Evolutionary conservation across 192 early-diverging fungal genomes (phyloP), one percentile per base, ranked within the genome.

Genomic region (Podila minutissima): DNA sequence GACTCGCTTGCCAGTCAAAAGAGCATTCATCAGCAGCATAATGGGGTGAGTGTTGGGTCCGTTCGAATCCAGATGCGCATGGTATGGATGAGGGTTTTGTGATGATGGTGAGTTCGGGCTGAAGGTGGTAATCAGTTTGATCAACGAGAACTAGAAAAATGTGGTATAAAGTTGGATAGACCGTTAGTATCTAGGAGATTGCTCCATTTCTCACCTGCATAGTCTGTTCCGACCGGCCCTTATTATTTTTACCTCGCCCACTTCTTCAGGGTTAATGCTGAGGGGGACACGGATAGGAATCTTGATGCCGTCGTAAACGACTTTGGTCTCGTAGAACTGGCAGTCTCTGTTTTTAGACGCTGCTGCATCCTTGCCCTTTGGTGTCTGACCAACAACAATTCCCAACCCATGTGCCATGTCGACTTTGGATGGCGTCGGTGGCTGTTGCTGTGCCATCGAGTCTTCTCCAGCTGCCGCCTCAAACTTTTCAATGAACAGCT

Each of bases 1-100:
- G 15, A 98, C 86, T 33, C 95, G 85, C 84, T 98, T 98, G 74
- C 96, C 95, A n/a, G 95, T 95, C 66, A 97, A 79, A 48, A 98
- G 76, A 5, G 95, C 96, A 71, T 97, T 97, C 71, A 98, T 86
- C 29, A 98, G 85, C 41, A 98, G 69, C 53, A 96, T 91, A 37
- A 98, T 89, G 37, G 95, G 94, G 67, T 95, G 95, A 4, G 96
- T 97, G 67, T 88, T 88, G 32, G 90, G 76, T n/a, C 96, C 95
- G 76, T 86, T 89, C 24, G 89, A 89, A 82, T 98, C 96, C 59
- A 98, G 87, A 64, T 97, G 96, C 41, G 97, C 92, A 82, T 98
- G 96, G 79, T 90, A 92, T 70, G 87, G 74, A 64, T 85, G 81
- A 9, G 76, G 64, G 46, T 83, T 88, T 38, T 84, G 82, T 28